Percentiles rank a stretch among this genome's conserved stretches.
These are phyloP conservation scores for Cercospora sp. DNA, from an alignment of 2,329 filamentous ascomycete species.

Conservation along the genomic window DNA sequence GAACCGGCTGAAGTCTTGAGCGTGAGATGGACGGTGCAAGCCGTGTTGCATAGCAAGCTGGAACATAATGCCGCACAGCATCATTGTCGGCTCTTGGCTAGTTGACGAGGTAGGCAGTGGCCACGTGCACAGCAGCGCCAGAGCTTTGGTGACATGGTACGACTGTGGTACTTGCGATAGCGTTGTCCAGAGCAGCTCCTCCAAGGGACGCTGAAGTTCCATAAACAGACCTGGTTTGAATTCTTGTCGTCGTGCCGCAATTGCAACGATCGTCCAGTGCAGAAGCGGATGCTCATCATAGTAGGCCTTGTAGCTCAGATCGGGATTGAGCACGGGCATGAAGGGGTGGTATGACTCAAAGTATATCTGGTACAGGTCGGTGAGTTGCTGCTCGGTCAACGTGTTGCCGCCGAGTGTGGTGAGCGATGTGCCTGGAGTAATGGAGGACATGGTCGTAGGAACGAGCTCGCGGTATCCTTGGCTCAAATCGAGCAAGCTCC, in stretches of 20 bases:
- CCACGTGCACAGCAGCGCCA: conserved; percentile 79
- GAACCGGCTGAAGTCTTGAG: conserved; percentile 78
- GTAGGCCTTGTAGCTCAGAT: conserved; percentile 53
- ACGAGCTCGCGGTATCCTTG: conserved; percentile 42
- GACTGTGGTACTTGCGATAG: conserved; percentile 75
- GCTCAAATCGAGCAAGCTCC: conserved; percentile 41
- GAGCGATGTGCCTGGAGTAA: conserved; percentile 56
- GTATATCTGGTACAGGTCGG: conserved; percentile 69
- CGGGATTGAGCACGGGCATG: conserved; percentile 72
- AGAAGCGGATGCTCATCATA: conserved; percentile 75
- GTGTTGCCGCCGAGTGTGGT: conserved; percentile 57
- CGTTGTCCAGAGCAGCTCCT: conserved; percentile 72
- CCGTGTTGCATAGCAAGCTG: conserved; percentile 82
- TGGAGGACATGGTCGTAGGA: conserved; percentile 49
- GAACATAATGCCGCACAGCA: conserved; percentile 81
- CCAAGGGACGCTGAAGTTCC: conserved; percentile 65
- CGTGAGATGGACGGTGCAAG: conserved; percentile 76
- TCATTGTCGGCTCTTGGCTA: conserved; percentile 77
- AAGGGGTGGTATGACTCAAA: conserved; percentile 76
- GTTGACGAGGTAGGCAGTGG: conserved; percentile 79
- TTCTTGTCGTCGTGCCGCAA: conserved; percentile 70
- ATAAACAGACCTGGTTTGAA: conserved; percentile 64
- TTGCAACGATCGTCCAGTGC: conserved; percentile 80
- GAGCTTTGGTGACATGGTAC: conserved; percentile 77
- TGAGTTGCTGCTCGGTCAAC: conserved; percentile 46